Evolutionary conservation across 1,284 basidiomycete species (phyloP).

Genomic region (Hemileia vastatrix): DNA sequence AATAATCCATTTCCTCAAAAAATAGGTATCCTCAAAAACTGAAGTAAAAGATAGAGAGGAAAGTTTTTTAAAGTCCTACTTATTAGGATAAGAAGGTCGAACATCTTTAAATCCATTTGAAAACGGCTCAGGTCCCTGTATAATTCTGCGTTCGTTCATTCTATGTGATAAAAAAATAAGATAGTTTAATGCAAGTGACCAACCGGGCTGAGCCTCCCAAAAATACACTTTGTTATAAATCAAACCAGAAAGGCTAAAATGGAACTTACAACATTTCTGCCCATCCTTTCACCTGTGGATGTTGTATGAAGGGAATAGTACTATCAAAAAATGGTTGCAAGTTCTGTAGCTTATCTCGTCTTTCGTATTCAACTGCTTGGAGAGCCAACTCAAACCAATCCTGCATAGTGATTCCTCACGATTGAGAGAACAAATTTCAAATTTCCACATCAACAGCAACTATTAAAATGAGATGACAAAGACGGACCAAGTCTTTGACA

Average conservation of each 20-base stretch:
- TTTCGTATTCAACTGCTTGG: conserved; percentile 18
- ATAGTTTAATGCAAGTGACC: neutral
- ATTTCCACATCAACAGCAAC: neutral
- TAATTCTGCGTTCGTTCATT: conserved; percentile 12
- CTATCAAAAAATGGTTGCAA: conserved; percentile 66
- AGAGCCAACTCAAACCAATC: conserved; percentile 18
- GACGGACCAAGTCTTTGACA: conserved; percentile 13
- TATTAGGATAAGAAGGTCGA: too few species aligned
- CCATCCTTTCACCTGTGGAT: conserved; percentile 68
- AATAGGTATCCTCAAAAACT: too few species aligned
- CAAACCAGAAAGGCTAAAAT: too few species aligned
- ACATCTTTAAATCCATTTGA: conserved; percentile 7
- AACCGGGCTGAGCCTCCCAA: neutral
- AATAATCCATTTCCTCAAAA: too few species aligned
- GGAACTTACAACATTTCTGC: conserved; percentile 46
- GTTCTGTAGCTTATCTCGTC: conserved; percentile 29
- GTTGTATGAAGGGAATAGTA: conserved; percentile 61
- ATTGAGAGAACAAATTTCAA: neutral
- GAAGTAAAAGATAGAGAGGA: too few species aligned
- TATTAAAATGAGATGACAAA: neutral
- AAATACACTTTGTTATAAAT: too few species aligned
- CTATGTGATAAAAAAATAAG: neutral
- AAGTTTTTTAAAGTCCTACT: too few species aligned
- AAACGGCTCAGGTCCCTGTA: conserved; percentile 8
- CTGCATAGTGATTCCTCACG: neutral